Evolutionary conservation across 2,329 filamentous ascomycete species (phyloP), one percentile per base, ranked within the genome.

Genomic region (Fusarium nelsonii): DNA sequence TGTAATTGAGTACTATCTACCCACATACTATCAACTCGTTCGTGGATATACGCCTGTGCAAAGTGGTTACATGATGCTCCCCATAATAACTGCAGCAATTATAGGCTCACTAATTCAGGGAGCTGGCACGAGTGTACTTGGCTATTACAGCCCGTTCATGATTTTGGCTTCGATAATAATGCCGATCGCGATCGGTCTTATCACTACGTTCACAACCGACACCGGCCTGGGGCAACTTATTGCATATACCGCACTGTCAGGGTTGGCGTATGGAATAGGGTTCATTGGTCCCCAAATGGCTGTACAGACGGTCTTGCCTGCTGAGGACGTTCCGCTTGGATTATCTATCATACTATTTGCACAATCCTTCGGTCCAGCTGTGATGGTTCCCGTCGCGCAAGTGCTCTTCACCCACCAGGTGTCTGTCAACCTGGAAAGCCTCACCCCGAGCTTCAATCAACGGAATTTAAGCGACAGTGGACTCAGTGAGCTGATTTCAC

Each of bases 11-110:
- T 81, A 81, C 49, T 81, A 78, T 30, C 57, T 81, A 0, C 79
- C 81, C 0, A 79, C 81, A 5, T 83, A 80, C 73, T 83, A 82
- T 60, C 79, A 81, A 44, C 75, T 80, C 5, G 78, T 83, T 5
- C 78, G 80, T 37, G 77, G 76, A 9, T 80, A 78, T 5, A 75
- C 75, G 4, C 77, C 81, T 1, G 76, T 74, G 0, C 70, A 77
- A 20, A 73, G 73, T 8, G 73, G 75, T 7, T 71, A 75, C 32
- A 64, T 71, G 68, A 72, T 74, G 54, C 33, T 75, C 0, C 72
- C 73, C 0, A 64, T 70, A 2, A 67, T 70, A 10, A 60, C 63
- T 0, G 58, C 66, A 1, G 66, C 66, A 2, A 70, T 30, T 1
- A 10, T 54, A 4, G 66, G 66, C 2, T 63, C 66, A 0, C 48